Base-by-base conservation (phyloP, 805 yeast genomes). In the Saturnispora sanitii region DNA sequence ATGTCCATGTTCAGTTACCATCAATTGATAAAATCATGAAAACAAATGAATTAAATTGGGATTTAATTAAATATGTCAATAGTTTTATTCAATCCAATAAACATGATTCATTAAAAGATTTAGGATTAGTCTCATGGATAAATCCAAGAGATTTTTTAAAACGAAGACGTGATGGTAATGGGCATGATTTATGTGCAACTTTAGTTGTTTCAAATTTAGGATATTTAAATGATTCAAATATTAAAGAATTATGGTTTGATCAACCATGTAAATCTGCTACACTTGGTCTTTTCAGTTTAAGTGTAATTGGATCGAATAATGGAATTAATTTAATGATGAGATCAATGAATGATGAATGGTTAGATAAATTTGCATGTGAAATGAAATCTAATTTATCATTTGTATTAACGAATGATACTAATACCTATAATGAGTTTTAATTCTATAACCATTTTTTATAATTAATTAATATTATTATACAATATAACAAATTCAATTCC, bases 401-500 rank as follows among this genome's bases (percentile, higher is more conserved):
- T n/a, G n/a, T n/a, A n/a, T n/a, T n/a, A n/a, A n/a, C n/a, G n/a
- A n/a, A n/a, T n/a, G n/a, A n/a, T n/a, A n/a, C n/a, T n/a, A n/a
- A n/a, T n/a, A n/a, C n/a, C n/a, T n/a, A n/a, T n/a, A n/a, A n/a
- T n/a, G n/a, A n/a, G n/a, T n/a, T n/a, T n/a, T n/a, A n/a, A n/a
- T n/a, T n/a, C n/a, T n/a, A n/a, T n/a, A n/a, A n/a, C n/a, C n/a
- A n/a, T n/a, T n/a, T n/a, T n/a, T n/a, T n/a, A n/a, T n/a, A n/a
- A n/a, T n/a, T 20, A 13, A 20, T 21, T 32, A 21, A 6, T 28
- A 13, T 28, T 37, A 33, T 49, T 48, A 16, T 41, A 44, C 3
- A 57, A 33, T 16, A 56, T 43, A 15, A 51, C 49, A 34, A 53
- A 51, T 38, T 57, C 61, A 4, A 42, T 15, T 13, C 42, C 38